Conservation (phyloP, 2,329 filamentous ascomycete genomes). For the Thelonectria olida region DNA sequence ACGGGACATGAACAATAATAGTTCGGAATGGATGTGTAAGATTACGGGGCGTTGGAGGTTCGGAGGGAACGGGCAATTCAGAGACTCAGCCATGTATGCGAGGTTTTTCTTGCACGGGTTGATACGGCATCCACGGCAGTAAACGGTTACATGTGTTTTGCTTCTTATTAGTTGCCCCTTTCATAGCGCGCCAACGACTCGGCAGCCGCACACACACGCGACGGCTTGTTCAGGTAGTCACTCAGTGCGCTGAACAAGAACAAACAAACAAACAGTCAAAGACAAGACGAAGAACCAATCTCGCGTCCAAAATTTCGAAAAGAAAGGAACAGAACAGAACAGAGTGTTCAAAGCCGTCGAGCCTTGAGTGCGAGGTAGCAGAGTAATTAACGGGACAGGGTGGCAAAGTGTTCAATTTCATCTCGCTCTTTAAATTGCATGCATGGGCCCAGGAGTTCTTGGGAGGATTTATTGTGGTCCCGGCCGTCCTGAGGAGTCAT, state of each 20-base stretch:
- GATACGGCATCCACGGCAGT: constrained; percentile 35
- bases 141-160: constrained; percentile 26
- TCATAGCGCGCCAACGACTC: constrained; percentile 3
- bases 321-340: neutral
- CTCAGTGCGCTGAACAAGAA: too few relatives aligned
- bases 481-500: too few relatives aligned
- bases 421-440: constrained; percentile 13
- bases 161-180: constrained; percentile 5
- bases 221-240: too few relatives aligned
- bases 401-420: constrained; percentile 3
- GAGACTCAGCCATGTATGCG: constrained; percentile 38
- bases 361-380: neutral
- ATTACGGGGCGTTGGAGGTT: constrained; percentile 44
- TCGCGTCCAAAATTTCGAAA: neutral
- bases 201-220: neutral
- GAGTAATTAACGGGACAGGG: constrained; percentile 4
- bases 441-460: constrained; percentile 1
- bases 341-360: neutral
- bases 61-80: constrained; percentile 41
- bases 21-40: constrained; percentile 42
- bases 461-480: constrained; percentile 11
- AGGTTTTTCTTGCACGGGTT: constrained; percentile 32
- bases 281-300: too few relatives aligned
- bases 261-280: too few relatives aligned
- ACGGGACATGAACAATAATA: constrained; percentile 24